Percentiles rank a stretch among this genome's conserved stretches.
phyloP scores from a whole-genome alignment of 371 early-diverging fungal genomes.

The Mortierella sp. region DNA sequence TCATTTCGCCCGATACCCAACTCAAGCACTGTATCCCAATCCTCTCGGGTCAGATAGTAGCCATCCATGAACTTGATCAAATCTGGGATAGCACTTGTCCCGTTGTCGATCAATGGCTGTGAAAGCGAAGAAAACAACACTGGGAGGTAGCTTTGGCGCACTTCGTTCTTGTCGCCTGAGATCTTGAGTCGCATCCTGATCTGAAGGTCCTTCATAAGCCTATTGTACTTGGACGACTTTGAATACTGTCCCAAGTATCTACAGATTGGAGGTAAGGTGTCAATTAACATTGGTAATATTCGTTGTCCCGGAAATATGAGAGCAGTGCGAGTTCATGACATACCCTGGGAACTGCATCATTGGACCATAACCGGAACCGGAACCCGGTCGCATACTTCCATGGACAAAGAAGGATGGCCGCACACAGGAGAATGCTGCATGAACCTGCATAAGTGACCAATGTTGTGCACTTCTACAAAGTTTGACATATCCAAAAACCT shows the following conservation, averaged over 20 bases:
- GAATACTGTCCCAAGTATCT: slow-evolving; percentile 97
- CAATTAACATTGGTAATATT: too few species aligned
- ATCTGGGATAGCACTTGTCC: slow-evolving; percentile 72
- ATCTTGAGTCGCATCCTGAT: slow-evolving; percentile 83
- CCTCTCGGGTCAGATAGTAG: slow-evolving; percentile 91
- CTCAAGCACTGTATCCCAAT: slow-evolving; percentile 87
- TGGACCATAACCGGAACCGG: slow-evolving; percentile 47
- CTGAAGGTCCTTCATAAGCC: slow-evolving; percentile 85
- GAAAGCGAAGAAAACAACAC: slow-evolving; percentile 74
- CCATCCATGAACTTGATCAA: slow-evolving; percentile 89
- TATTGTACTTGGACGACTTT: slow-evolving; percentile 76
- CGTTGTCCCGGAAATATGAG: too few species aligned
- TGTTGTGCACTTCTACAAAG: slow-evolving; percentile 59
- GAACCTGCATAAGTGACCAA: slow-evolving; percentile 94
- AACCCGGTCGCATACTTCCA: slow-evolving; percentile 60
- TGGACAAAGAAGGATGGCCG: slow-evolving; percentile 85
- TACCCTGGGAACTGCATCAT: slow-evolving; percentile 43
- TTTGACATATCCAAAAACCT: neutral
- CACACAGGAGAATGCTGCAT: slow-evolving; percentile 91
- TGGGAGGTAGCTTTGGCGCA: slow-evolving; percentile 88
- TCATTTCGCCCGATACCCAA: slow-evolving; percentile 67
- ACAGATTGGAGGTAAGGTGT: too few species aligned
- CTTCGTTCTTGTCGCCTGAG: slow-evolving; percentile 87
- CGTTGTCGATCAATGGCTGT: slow-evolving; percentile 65
- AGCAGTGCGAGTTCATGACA: neutral